Percentiles rank a stretch among this genome's conserved stretches.
These are phyloP conservation scores for Corymbia citriodora DNA, from an alignment of 441 rosid genomes.

Conservation along the genomic window DNA sequence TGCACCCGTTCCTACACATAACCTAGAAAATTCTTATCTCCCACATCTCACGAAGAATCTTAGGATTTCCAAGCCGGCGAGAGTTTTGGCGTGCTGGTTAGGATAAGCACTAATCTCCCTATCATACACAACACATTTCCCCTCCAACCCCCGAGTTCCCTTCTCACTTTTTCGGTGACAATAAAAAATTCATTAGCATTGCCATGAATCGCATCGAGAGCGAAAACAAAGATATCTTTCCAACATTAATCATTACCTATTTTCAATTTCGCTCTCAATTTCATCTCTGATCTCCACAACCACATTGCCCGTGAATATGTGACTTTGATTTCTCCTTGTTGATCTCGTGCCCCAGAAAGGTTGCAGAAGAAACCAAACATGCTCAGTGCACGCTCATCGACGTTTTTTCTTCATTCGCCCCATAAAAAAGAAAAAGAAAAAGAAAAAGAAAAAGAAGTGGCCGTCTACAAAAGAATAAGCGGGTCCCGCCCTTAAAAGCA, in stretches of 20 bases:
- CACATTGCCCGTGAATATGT: background rate
- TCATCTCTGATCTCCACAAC: background rate
- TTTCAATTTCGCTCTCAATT: background rate
- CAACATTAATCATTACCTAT: background rate
- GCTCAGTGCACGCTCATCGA: background rate
- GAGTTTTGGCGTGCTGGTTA: background rate
- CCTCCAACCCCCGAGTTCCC: background rate
- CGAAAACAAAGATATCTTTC: background rate
- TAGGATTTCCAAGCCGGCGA: too few relatives aligned
- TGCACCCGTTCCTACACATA: too few relatives aligned
- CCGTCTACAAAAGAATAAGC: background rate
- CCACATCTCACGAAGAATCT: too few relatives aligned
- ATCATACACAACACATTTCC: too few relatives aligned
- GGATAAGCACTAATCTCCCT: background rate
- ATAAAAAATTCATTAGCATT: background rate
- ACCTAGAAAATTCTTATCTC: too few relatives aligned
- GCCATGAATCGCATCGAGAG: background rate
- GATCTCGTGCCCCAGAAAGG: background rate
- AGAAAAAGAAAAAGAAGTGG: background rate
- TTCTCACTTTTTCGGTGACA: background rate
- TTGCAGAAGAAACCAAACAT: background rate
- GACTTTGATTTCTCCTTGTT: background rate
- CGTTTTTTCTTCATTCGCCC: background rate
- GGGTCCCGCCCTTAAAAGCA: background rate
- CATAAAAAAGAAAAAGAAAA: too few relatives aligned